Percentiles rank a stretch among this genome's conserved stretches.
phyloP scores from a whole-genome alignment of 345 rosid genomes.

The Isatis tinctoria region DNA sequence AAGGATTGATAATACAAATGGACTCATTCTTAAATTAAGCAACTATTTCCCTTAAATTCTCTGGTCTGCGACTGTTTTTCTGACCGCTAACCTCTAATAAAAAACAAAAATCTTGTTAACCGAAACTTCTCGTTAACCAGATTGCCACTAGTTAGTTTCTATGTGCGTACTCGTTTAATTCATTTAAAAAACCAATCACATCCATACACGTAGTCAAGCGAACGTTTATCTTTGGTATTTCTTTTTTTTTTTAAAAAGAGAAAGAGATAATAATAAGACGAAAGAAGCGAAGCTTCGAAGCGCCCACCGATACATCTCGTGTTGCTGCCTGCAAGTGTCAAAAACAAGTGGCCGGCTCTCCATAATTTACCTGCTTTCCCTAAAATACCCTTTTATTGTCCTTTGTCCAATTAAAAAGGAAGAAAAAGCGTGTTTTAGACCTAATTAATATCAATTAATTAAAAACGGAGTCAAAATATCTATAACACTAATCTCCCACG shows the following conservation, averaged over 20 bases:
- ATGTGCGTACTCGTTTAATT: not conserved
- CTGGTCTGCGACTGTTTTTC: not conserved
- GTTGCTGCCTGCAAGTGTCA: not conserved
- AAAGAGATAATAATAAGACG: not conserved
- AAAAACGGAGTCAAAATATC: not conserved
- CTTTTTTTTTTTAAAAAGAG: not conserved
- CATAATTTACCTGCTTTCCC: not conserved
- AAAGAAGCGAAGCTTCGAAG: constrained; percentile 18
- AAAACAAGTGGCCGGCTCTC: constrained; percentile 26
- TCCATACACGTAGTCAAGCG: not conserved
- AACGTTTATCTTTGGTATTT: no score
- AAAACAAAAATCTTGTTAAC: not conserved
- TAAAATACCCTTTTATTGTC: no score
- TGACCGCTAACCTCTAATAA: not conserved
- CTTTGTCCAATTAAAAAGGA: not conserved
- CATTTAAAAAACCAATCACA: not conserved
- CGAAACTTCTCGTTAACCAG: not conserved
- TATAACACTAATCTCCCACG: constrained; percentile 13
- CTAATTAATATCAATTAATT: not conserved
- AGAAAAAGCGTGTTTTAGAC: constrained; percentile 23
- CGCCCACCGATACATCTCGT: constrained; percentile 19
- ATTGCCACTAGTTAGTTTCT: not conserved
- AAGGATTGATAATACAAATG: not conserved
- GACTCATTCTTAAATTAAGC: no score
- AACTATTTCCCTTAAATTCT: not conserved